phyloP scores from a whole-genome alignment of 129 eudicot species.

The Flaveria ramosissima region DNA sequence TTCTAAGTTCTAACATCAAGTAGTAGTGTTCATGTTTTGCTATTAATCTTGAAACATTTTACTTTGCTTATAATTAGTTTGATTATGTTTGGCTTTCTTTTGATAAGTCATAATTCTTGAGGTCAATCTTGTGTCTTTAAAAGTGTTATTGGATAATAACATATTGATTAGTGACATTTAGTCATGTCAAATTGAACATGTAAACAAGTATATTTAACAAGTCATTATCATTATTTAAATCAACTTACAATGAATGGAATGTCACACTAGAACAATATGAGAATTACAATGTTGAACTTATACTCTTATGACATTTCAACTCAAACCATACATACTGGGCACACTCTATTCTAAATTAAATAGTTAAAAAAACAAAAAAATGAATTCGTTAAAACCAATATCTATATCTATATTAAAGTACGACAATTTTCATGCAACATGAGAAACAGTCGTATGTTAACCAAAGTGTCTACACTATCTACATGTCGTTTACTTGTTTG shows the following conservation, averaged over 20 bases:
- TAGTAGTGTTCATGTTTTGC: neutral
- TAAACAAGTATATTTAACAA: no score
- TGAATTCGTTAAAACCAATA: slow-evolving; percentile 18
- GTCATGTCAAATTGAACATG: neutral
- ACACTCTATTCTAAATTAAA: neutral
- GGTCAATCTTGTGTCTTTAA: neutral
- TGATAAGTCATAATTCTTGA: neutral
- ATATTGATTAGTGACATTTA: neutral
- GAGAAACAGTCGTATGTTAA: slow-evolving; percentile 15
- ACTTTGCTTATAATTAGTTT: neutral
- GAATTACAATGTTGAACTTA: neutral
- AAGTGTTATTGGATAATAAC: neutral
- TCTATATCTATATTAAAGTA: slow-evolving; percentile 15
- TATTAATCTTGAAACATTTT: slow-evolving; percentile 14
- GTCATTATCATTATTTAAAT: no score
- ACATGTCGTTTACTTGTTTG: slow-evolving; percentile 24
- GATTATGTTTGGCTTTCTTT: neutral
- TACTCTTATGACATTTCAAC: neutral
- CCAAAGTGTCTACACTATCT: slow-evolving; percentile 30
- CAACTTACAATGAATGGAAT: neutral
- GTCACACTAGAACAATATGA: neutral
- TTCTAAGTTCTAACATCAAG: neutral
- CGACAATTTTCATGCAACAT: slow-evolving; percentile 18
- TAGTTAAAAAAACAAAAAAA: slow-evolving; percentile 23
- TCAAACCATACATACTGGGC: slow-evolving; percentile 9